Evolutionary conservation across 129 eudicot species (phyloP).

Genomic region (Calendula officinalis): DNA sequence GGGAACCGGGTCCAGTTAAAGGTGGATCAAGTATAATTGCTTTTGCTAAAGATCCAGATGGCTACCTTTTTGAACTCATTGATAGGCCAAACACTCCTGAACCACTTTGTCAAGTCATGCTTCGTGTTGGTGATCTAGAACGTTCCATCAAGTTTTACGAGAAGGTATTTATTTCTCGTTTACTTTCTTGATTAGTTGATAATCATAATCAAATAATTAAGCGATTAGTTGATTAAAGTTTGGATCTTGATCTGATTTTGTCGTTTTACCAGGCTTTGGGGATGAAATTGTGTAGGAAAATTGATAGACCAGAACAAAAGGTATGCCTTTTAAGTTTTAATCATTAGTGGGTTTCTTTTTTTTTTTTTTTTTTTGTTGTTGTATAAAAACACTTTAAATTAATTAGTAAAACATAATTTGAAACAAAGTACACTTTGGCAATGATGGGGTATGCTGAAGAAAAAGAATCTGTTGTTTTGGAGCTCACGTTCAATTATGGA

Average conservation of each 20-base stretch:
- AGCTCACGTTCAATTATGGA: slow-evolving; percentile 87
- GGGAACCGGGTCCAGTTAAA: slow-evolving; percentile 90
- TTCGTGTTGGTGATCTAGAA: slow-evolving; percentile 98
- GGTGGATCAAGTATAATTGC: slow-evolving; percentile 84
- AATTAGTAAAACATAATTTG: slow-evolving; percentile 4
- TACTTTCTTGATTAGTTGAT: no score
- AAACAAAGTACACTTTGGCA: slow-evolving; percentile 76
- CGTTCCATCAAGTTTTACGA: slow-evolving; percentile 89
- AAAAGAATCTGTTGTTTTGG: slow-evolving; percentile 67
- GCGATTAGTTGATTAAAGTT: no score
- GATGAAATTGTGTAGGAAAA: slow-evolving; percentile 60
- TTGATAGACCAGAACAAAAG: slow-evolving; percentile 90
- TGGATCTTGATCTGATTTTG: slow-evolving; percentile 6
- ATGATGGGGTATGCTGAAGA: slow-evolving; percentile 95
- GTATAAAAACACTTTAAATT: no score
- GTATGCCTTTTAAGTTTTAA: slow-evolving; percentile 21
- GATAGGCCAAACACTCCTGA: slow-evolving; percentile 82
- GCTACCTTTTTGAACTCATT: slow-evolving; percentile 85
- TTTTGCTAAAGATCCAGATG: slow-evolving; percentile 96
- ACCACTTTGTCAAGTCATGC: slow-evolving; percentile 98
- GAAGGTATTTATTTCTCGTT: slow-evolving; percentile 39
- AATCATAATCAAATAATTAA: background rate
- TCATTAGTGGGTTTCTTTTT: no score
- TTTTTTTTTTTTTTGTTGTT: no score
- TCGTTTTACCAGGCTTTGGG: slow-evolving; percentile 99